Percentiles rank a stretch among this genome's conserved stretches.
Evolutionary conservation across 2,329 filamentous ascomycete genomes (phyloP).

Genomic region (Grosmannia serpens): DNA sequence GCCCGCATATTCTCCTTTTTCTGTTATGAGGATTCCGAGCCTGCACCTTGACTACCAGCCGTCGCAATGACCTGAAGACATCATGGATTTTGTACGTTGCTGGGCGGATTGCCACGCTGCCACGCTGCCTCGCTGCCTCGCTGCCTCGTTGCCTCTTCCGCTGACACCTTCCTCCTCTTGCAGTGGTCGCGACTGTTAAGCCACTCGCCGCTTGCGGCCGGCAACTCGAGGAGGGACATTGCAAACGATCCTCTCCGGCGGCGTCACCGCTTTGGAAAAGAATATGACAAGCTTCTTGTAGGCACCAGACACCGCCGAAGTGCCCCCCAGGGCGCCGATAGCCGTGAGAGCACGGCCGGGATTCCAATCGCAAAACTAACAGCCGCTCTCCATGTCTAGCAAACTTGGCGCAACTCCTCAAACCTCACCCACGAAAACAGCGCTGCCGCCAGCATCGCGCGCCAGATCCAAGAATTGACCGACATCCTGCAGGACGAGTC

Average conservation of each 20-base stretch:
- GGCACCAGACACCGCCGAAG: conserved; percentile 12
- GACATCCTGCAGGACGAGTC: conserved; percentile 80
- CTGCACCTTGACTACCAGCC: not conserved
- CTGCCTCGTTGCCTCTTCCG: not conserved
- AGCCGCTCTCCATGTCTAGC: conserved; percentile 18
- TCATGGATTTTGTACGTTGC: conserved; percentile 46
- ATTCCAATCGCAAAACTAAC: not conserved
- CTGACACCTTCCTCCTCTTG: not conserved
- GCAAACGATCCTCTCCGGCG: conserved; percentile 52
- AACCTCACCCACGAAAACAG: conserved; percentile 50
- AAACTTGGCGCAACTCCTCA: conserved; percentile 50
- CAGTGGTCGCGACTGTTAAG: conserved; percentile 59
- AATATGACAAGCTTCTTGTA: conserved; percentile 52
- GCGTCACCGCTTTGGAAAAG: conserved; percentile 55
- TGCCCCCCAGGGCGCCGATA: not conserved
- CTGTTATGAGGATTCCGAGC: not conserved
- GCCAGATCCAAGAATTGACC: conserved; percentile 51
- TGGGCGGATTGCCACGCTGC: not conserved
- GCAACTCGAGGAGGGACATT: conserved; percentile 44
- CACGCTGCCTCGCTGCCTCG: not conserved
- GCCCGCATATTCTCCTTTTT: not conserved
- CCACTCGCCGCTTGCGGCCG: conserved; percentile 45
- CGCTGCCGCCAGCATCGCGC: conserved; percentile 50
- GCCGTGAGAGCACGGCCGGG: not conserved
- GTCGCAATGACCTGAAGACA: conserved; percentile 34